These are phyloP conservation scores for Paraphaeosphaeria minitans DNA, from an alignment of 2,329 filamentous ascomycete species.

Conservation along the genomic window DNA sequence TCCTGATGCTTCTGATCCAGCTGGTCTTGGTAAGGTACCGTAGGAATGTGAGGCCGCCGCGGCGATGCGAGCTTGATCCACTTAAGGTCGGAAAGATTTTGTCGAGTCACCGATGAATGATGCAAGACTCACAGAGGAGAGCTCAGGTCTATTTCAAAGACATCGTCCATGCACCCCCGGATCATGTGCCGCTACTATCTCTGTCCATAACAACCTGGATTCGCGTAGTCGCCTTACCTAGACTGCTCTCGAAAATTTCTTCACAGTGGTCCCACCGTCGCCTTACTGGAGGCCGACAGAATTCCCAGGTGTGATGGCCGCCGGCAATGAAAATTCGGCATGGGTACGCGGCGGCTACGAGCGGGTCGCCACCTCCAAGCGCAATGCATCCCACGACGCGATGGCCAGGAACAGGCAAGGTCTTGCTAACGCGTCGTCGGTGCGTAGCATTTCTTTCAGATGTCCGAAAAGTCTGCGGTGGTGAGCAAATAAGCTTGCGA, in stretches of 20 bases:
- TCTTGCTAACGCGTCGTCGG: conserved; percentile 17
- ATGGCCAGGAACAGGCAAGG: conserved; percentile 10
- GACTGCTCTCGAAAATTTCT: conserved; percentile 19
- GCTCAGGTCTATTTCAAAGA: conserved; percentile 13
- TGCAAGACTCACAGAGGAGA: not conserved
- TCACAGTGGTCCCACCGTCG: conserved; percentile 35
- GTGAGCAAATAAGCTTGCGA: conserved; percentile 21
- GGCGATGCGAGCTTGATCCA: not conserved
- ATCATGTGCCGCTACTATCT: conserved; percentile 10
- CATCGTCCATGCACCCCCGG: not conserved
- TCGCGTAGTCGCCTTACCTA: not conserved
- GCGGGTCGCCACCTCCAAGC: conserved; percentile 23
- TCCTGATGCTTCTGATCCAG: conserved; percentile 14
- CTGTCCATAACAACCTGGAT: conserved; percentile 11
- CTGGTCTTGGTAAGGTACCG: not conserved
- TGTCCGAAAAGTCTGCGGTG: conserved; percentile 34
- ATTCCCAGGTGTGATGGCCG: not conserved
- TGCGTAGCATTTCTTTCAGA: conserved; percentile 12
- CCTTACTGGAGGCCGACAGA: conserved; percentile 9
- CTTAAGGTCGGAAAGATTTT: not conserved
- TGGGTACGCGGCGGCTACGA: conserved; percentile 28
- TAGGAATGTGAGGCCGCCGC: not conserved
- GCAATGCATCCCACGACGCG: conserved; percentile 6
- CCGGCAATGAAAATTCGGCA: conserved; percentile 27
- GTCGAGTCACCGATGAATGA: conserved; percentile 5